Conservation (phyloP, 805 yeast species). For the Priceomyces melissophilus region DNA sequence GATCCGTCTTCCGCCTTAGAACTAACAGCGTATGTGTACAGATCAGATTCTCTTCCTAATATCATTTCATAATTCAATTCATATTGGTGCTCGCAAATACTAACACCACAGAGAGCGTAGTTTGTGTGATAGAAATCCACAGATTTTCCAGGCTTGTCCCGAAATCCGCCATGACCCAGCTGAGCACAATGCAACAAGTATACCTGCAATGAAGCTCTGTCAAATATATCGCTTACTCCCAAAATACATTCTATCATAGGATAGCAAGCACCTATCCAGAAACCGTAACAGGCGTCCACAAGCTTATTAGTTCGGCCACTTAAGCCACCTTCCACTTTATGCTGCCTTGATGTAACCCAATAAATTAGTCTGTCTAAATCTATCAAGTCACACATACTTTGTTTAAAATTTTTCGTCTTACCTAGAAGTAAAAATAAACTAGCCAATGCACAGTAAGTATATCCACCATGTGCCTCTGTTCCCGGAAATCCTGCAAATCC, state of each 20-base stretch:
- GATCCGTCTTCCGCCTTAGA: slow-evolving; percentile 9
- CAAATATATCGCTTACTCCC: slow-evolving; percentile 23
- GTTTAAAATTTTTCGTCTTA: slow-evolving; percentile 21
- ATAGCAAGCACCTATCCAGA: slow-evolving; percentile 86
- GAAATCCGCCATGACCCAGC: slow-evolving; percentile 63
- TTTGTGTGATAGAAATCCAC: slow-evolving; percentile 92
- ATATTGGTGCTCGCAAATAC: slow-evolving; percentile 50
- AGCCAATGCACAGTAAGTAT: slow-evolving; percentile 80
- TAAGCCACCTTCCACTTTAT: slow-evolving; percentile 76
- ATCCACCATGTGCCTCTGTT: slow-evolving; percentile 96
- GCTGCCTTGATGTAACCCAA: slow-evolving; percentile 76
- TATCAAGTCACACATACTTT: slow-evolving; percentile 20
- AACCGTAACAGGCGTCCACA: slow-evolving; percentile 94
- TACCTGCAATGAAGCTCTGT: slow-evolving; percentile 55
- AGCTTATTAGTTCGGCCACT: slow-evolving; percentile 88
- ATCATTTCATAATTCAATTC: background rate
- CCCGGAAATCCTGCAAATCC: slow-evolving; percentile 84
- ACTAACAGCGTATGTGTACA: slow-evolving; percentile 18
- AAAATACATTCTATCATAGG: slow-evolving; percentile 55
- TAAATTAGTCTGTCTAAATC: slow-evolving; percentile 49
- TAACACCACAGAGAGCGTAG: slow-evolving; percentile 75
- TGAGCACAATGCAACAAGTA: slow-evolving; percentile 82
- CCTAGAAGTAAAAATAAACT: slow-evolving; percentile 52
- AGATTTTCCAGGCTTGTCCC: slow-evolving; percentile 80
- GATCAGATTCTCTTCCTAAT: slow-evolving; percentile 6